These are phyloP conservation scores for Eutypa lata DNA, from an alignment of 2,329 filamentous ascomycete genomes.

Conservation along the genomic window DNA sequence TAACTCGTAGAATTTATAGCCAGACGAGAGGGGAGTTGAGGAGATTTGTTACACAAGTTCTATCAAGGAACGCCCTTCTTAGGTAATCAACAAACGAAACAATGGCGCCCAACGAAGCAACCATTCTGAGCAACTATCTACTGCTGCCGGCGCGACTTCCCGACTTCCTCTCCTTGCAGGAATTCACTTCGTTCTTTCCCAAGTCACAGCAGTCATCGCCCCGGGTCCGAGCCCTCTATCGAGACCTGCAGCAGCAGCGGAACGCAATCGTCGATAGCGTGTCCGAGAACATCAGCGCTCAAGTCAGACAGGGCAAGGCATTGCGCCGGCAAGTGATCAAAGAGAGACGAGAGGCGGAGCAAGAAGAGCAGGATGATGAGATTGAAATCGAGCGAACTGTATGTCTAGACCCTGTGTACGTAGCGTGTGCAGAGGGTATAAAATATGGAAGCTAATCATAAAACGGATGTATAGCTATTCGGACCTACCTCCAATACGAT, in stretches of 20 bases:
- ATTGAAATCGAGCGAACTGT: slow-evolving; percentile 61
- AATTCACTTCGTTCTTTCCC: slow-evolving; percentile 77
- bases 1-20: no score
- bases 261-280: slow-evolving; percentile 67
- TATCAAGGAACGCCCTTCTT: no score
- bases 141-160: slow-evolving; percentile 72
- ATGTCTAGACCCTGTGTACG: slow-evolving; percentile 20
- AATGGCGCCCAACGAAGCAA: slow-evolving; percentile 72
- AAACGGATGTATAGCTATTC: slow-evolving; percentile 51
- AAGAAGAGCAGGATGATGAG: slow-evolving; percentile 59
- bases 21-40: no score
- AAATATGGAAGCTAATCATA: slow-evolving; percentile 6
- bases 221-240: slow-evolving; percentile 69
- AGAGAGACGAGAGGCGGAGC: slow-evolving; percentile 48
- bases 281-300: slow-evolving; percentile 60
- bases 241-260: slow-evolving; percentile 74
- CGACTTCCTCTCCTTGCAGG: slow-evolving; percentile 67
- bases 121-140: slow-evolving; percentile 75
- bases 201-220: slow-evolving; percentile 61
- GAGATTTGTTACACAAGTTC: no score
- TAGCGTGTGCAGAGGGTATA: neutral
- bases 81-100: slow-evolving; percentile 10
- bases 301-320: slow-evolving; percentile 58
- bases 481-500: slow-evolving; percentile 44
- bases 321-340: slow-evolving; percentile 57